Conservation (phyloP, 106 monocot species). For the Platanthera guangdongensis region DNA sequence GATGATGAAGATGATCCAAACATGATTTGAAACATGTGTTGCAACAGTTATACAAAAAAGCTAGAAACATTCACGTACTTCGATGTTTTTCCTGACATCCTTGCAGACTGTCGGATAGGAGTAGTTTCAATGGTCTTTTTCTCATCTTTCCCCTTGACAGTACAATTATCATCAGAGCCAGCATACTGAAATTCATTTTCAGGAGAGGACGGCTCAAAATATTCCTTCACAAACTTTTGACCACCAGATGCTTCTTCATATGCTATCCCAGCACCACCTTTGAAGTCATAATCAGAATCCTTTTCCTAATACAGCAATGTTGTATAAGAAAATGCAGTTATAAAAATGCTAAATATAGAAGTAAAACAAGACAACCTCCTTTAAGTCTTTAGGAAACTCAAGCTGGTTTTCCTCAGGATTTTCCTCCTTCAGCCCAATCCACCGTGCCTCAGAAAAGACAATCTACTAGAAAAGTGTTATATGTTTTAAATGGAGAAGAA, state of each 20-base stretch:
- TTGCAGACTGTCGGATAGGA: conserved; percentile 69
- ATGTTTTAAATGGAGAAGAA: neutral
- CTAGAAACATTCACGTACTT: conserved; percentile 31
- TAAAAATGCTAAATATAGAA: neutral
- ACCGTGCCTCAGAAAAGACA: conserved; percentile 98
- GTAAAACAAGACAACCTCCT: conserved; percentile 23
- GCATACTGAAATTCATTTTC: conserved; percentile 33
- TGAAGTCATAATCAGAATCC: conserved; percentile 59
- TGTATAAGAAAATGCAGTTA: neutral
- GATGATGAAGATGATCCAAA: neutral
- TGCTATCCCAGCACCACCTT: conserved; percentile 74
- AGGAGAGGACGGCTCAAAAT: conserved; percentile 27
- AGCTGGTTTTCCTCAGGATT: conserved; percentile 78
- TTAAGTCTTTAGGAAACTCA: conserved; percentile 62
- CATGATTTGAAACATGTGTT: neutral
- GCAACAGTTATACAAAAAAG: conserved; percentile 1
- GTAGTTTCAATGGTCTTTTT: conserved; percentile 23
- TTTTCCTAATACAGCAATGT: conserved; percentile 23
- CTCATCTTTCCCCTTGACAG: conserved; percentile 7
- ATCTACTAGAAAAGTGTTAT: conserved; percentile 36
- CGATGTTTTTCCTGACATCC: conserved; percentile 56
- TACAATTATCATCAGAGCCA: conserved; percentile 29
- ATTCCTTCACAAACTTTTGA: conserved; percentile 35
- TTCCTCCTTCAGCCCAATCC: conserved; percentile 86
- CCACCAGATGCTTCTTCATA: conserved; percentile 23